Evolutionary conservation across 306 rosid genomes (phyloP), one percentile per base, ranked within the genome.

Genomic region (Vigna angularis): DNA sequence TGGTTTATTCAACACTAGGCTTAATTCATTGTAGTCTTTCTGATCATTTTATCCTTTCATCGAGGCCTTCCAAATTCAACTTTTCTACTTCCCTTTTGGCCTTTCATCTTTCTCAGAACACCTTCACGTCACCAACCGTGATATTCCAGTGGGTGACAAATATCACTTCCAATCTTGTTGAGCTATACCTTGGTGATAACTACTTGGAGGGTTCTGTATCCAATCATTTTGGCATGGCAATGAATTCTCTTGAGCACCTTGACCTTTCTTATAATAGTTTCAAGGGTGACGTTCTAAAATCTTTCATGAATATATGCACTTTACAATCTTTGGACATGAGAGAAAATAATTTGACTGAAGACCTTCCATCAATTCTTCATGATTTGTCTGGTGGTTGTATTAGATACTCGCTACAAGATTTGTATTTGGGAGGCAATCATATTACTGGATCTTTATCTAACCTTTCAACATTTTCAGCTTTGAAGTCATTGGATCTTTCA

Each of bases 231-330:
- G 78, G 78, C 10, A 16, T 11, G 9, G 12, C 6, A 0, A 67
- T 18, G 71, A 57, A 47, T 47, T 81, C 69, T 11, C 69, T 78
- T 8, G 30, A 74, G 61, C 14, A 1, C 7, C 78, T 83, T 15
- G n/a, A 83, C 71, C 73, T 79, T 14, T 74, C 67, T 2, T 0
- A 0, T 2, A 75, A 70, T 38, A 10, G 3, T 1, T 6, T 83
- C 12, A 47, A 26, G 0, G 77, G 57, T 5, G 30, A 45, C 8
- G 18, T 16, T 52, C 3, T 66, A 1, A n/a, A 74, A 51, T 77
- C 58, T 1, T 12, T 68, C 4, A 9, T 9, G 13, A n/a, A 81
- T 50, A 74, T 74, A 24, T 81, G 84, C 15, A 81, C 49, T 22
- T 22, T 81, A 14, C 47, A 3, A 1, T 30, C 52, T 9, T n/a